phyloP scores from a whole-genome alignment of 371 early-diverging fungal species.

The Mortierella sp. region DNA sequence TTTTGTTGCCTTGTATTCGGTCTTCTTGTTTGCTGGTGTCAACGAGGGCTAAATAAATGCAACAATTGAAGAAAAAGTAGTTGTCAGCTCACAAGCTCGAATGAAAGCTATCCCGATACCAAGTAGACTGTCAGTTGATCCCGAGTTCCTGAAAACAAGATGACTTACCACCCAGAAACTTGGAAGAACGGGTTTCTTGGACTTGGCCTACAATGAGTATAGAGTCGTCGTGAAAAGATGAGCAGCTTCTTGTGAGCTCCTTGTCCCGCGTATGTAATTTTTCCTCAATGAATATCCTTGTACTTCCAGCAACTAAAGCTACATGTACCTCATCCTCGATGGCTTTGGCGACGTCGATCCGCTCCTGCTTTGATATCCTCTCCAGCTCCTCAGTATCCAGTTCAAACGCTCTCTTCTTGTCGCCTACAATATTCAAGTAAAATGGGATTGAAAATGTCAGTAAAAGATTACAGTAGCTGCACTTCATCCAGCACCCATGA shows the following conservation, averaged over 20 bases:
- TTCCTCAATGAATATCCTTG: neutral
- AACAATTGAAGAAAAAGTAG: neutral
- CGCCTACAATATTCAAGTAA: neutral
- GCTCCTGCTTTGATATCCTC: conserved; percentile 61
- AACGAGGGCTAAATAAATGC: conserved; percentile 71
- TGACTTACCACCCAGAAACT: conserved; percentile 86
- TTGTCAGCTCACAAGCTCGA: conserved; percentile 10
- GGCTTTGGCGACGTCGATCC: conserved; percentile 66
- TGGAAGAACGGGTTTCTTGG: conserved; percentile 71
- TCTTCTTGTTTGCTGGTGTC: conserved; percentile 78
- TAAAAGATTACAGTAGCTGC: neutral
- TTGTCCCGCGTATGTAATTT: neutral
- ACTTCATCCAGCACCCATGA: neutral
- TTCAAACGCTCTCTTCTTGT: conserved; percentile 64
- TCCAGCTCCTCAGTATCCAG: conserved; percentile 60
- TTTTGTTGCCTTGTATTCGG: conserved; percentile 69
- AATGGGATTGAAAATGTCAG: neutral
- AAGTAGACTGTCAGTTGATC: neutral
- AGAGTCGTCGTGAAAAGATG: neutral
- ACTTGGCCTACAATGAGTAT: conserved; percentile 55
- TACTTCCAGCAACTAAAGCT: neutral
- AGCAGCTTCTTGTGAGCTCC: neutral
- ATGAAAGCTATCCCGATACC: conserved; percentile 5
- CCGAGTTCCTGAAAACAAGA: neutral
- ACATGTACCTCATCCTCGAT: conserved; percentile 38